Conservation (phyloP, 1,284 basidiomycete genomes). For the Cystobasidiaceae sp. region DNA sequence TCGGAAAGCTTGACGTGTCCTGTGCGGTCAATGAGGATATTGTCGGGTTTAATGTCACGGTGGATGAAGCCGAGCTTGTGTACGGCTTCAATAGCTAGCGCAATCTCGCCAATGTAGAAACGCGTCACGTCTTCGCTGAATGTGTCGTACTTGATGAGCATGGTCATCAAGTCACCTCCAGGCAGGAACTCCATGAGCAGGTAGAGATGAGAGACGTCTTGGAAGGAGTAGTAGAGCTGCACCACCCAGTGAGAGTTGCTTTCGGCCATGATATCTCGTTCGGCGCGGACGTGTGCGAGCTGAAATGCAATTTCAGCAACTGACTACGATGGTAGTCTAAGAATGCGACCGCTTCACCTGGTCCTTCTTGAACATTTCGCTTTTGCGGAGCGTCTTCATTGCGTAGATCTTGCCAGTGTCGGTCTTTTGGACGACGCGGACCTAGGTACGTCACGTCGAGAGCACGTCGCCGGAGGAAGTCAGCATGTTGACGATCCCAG, state of each 20-base stretch:
- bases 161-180: constrained; percentile 95
- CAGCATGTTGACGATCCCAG: too few relatives aligned
- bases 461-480: too few relatives aligned
- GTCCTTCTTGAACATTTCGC: constrained; percentile 99
- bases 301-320: too few relatives aligned
- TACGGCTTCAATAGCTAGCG: constrained; percentile 94
- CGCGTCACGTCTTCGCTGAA: constrained; percentile 98
- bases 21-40: constrained; percentile 90
- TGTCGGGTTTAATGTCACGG: constrained; percentile 94
- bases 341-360: constrained; percentile 57
- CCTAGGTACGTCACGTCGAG: too few relatives aligned
- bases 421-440: constrained; percentile 89
- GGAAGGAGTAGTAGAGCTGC: constrained; percentile 97
- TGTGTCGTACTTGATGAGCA: constrained; percentile 99
- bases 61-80: constrained; percentile 99
- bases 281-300: constrained; percentile 97
- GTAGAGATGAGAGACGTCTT: constrained; percentile 91
- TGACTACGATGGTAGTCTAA: too few relatives aligned
- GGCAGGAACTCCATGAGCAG: constrained; percentile 99
- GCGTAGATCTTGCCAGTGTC: constrained; percentile 98
- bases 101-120: constrained; percentile 99
- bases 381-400: constrained; percentile 97
- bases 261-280: constrained; percentile 94
- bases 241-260: constrained; percentile 98
- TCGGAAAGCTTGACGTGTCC: constrained; percentile 94